phyloP scores from a whole-genome alignment of 495 filamentous ascomycete species.

The Recurvomyces mirabilis region DNA sequence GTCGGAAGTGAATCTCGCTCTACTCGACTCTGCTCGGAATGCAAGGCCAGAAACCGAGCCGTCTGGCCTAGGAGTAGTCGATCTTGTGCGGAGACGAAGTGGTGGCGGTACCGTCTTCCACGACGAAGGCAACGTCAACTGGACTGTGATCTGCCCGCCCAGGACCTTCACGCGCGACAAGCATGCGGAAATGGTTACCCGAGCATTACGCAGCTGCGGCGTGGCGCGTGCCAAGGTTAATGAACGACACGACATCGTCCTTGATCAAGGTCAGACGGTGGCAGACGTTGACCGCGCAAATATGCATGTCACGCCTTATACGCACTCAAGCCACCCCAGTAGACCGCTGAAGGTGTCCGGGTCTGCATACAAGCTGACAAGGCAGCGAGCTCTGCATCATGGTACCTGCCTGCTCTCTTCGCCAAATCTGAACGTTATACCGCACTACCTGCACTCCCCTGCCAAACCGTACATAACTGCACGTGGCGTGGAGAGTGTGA shows the following conservation, averaged over 20 bases:
- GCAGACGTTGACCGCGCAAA: slow-evolving; percentile 23
- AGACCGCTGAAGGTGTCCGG: slow-evolving; percentile 72
- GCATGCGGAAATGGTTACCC: slow-evolving; percentile 83
- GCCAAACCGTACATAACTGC: slow-evolving; percentile 64
- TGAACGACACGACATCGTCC: slow-evolving; percentile 83
- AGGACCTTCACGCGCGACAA: slow-evolving; percentile 65
- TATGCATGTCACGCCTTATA: slow-evolving; percentile 30
- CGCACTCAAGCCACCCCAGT: slow-evolving; percentile 23
- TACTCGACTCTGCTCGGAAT: slow-evolving; percentile 30
- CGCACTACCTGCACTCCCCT: slow-evolving; percentile 56
- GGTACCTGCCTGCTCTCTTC: slow-evolving; percentile 75
- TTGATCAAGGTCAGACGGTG: slow-evolving; percentile 40
- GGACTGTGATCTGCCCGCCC: slow-evolving; percentile 74
- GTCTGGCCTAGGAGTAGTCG: slow-evolving; percentile 32
- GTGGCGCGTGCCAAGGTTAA: slow-evolving; percentile 55
- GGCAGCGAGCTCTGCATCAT: slow-evolving; percentile 71
- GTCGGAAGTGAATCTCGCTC: slow-evolving; percentile 70
- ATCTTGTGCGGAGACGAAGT: slow-evolving; percentile 68
- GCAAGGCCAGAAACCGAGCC: slow-evolving; percentile 16
- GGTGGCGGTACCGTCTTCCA: slow-evolving; percentile 93
- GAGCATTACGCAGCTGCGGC: slow-evolving; percentile 53
- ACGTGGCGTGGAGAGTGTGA: slow-evolving; percentile 85
- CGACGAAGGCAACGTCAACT: slow-evolving; percentile 86
- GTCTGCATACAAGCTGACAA: slow-evolving; percentile 83
- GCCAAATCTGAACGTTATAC: slow-evolving; percentile 54